phyloP scores from a whole-genome alignment of 305 asterid species.

The Fraxinus dipetala region DNA sequence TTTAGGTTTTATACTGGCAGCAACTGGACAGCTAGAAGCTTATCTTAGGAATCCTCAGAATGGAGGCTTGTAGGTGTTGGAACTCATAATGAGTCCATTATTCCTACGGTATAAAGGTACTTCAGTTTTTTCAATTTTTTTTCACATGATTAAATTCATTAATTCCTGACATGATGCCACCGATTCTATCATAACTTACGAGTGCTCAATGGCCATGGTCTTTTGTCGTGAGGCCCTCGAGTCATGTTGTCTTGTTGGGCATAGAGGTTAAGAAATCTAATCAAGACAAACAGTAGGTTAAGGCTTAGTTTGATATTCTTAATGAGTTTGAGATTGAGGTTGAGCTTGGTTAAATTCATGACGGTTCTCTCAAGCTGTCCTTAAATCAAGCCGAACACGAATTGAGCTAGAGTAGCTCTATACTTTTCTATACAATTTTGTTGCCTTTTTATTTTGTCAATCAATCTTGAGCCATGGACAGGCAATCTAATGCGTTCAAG shows the following conservation, averaged over 20 bases:
- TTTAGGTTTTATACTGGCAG: constrained; percentile 86
- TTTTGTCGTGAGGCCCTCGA: neutral
- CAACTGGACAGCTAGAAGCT: constrained; percentile 62
- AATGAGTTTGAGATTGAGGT: neutral
- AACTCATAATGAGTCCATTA: neutral
- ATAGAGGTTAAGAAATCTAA: neutral
- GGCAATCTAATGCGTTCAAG: neutral
- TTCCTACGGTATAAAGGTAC: constrained; percentile 25
- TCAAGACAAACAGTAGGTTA: neutral
- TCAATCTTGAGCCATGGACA: neutral
- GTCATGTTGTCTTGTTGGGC: neutral
- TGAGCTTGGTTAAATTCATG: neutral
- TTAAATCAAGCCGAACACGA: neutral
- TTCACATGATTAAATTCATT: neutral
- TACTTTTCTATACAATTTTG: neutral
- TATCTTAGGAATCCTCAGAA: constrained; percentile 64
- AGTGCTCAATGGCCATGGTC: neutral
- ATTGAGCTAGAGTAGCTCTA: neutral
- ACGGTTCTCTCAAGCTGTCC: neutral
- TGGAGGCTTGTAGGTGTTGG: constrained; percentile 48
- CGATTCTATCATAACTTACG: neutral
- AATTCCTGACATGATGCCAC: neutral
- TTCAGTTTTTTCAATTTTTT: neutral
- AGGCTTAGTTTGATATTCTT: neutral
- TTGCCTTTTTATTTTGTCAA: neutral